Base-by-base conservation (phyloP, 768 basidiomycete genomes). In the Psilocybe tampanensis region DNA sequence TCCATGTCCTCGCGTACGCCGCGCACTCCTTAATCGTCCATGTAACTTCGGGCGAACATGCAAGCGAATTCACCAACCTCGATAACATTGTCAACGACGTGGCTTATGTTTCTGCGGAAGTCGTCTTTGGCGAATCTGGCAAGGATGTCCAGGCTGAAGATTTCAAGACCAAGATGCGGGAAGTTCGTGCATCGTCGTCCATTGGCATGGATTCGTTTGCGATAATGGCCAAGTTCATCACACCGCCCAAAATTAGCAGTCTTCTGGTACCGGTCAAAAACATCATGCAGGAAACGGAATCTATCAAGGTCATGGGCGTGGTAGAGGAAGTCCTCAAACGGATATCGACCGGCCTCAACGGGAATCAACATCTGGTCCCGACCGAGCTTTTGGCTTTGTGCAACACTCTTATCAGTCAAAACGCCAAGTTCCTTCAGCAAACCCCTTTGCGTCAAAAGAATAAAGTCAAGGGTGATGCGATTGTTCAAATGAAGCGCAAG, bases 81-180 rank as follows among this genome's bases (percentile, higher is more conserved):
- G 95, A 98, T 61, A 80, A 80, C 15, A 88, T 88, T 60, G 87
- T 94, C 18, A 82, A 83, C 44, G 90, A 94, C 62, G 79, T 95
- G 8, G 88, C 91, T 0, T 84, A 90, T 66, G 74, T 98, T 54
- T 88, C 90, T 15, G 86, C 88, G 0, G 94, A 93, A 66, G 96
- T 98, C 50, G 83, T 98, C 51, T 98, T 98, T 63, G 96, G 96
- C 23, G 87, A 95, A 68, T 95, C 95, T 1, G 92, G 90, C 13
- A 92, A 91, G 70, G 93, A 98, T 64, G 87, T 91, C 0, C 84
- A 87, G 55, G 79, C 88, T 2, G 94, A 95, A 63, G 95, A 89
- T 22, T 98, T 96, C 85, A 93, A 88, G 75, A 95, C 94, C 17
- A 95, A 92, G 72, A 91, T 94, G 86, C 83, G 90, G 19, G 96